Evolutionary conservation across 352 stramenopile genomes (phyloP), one percentile per base, ranked within the genome.

Genomic region (Pythium chondricola): DNA sequence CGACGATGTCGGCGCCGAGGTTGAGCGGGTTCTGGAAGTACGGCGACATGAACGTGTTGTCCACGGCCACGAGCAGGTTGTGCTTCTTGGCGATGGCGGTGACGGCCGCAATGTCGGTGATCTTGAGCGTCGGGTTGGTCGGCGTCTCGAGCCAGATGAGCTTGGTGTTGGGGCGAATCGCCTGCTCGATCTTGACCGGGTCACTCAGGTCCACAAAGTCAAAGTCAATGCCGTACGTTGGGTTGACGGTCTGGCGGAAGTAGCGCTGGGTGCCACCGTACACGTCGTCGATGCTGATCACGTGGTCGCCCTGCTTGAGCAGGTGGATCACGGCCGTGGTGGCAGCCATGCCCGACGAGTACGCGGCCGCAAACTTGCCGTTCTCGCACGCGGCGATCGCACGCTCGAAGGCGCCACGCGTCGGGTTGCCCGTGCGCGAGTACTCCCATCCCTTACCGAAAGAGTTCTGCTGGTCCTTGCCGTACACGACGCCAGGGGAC

Each of bases 371-470:
- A 53, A 85, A 88, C 61, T 87, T 85, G 35, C 83, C 93, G 54
- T 95, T 86, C 67, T 98, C 93, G 50, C 97, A 83, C 7, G 86
- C 76, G 3, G 93, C 85, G 39, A 97, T 81, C n/a, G 88, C 80
- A 37, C 74, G 85, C 67, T 99, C 95, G 13, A 99, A 77, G 9
- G 97, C 82, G 43, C 95, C 83, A 32, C 76, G 95, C 20, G 94
- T 98, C n/a, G 94, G 95, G 70, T 98, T 98, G 61, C 85, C 95
- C 43, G 96, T 82, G 44, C 93, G 86, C 63, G 86, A 96, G 74
- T 98, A 98, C 54, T 91, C 89, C 76, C 84, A 98, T 43, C 97
- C 96, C 63, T 97, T 97, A 43, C 95, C 95, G 52, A 81, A 98
- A 61, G 74, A 97, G 75, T 69, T 97, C 48, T 65, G 60, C 40